phyloP scores from a whole-genome alignment of 2,329 filamentous ascomycete genomes.

The Aspergillus sp. region DNA sequence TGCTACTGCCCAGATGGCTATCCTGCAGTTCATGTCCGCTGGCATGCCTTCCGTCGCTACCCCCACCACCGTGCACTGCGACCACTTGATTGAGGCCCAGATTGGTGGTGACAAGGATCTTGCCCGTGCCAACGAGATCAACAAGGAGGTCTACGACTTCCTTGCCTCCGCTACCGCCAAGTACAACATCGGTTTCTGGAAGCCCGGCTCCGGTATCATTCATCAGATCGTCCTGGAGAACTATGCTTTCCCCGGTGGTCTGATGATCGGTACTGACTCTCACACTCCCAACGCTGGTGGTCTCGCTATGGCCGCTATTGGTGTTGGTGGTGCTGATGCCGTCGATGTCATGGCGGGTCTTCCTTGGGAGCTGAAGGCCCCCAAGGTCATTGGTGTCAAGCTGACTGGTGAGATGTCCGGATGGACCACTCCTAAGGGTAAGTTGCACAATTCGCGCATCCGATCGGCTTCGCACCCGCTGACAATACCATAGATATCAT shows the following conservation, averaged over 20 bases:
- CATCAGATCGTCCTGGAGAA: conserved; percentile 99
- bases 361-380: conserved; percentile 97
- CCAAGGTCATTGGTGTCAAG: conserved; percentile 94
- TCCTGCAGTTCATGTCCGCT: conserved; percentile 99
- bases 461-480: background rate
- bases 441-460: conserved; percentile 27
- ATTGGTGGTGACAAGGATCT: conserved; percentile 92
- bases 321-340: conserved; percentile 96
- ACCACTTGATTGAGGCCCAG: conserved; percentile 98
- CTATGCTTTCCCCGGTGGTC: conserved; percentile 97
- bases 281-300: conserved; percentile 97
- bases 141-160: conserved; percentile 99
- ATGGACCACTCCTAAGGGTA: conserved; percentile 92
- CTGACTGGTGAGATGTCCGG: conserved; percentile 85
- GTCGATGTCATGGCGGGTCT: conserved; percentile 98
- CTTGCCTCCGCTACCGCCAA: conserved; percentile 90
- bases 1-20: conserved; percentile 99
- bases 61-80: conserved; percentile 94
- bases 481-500: conserved; percentile 70
- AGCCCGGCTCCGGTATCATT: conserved; percentile 96
- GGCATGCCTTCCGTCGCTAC: conserved; percentile 95
- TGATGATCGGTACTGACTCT: conserved; percentile 96
- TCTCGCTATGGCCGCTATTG: conserved; percentile 91
- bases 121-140: conserved; percentile 83
- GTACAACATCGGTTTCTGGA: conserved; percentile 99